Percentiles rank a stretch among this genome's conserved stretches.
Evolutionary conservation across 2,329 filamentous ascomycete genomes (phyloP).

Genomic region (Botrytis elliptica): DNA sequence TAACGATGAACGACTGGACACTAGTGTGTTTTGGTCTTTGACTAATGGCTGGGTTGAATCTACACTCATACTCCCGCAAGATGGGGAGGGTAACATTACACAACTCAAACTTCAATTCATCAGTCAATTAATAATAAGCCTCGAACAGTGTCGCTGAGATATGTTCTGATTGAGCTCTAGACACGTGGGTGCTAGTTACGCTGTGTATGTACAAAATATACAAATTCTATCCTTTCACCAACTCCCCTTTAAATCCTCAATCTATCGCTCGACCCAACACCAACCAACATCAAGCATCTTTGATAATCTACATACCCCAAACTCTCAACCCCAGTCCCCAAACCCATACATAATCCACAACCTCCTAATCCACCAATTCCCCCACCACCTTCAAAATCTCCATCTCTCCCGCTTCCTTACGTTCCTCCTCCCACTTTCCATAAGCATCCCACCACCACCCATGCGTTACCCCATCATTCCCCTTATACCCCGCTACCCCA

Average conservation of each 20-base stretch:
- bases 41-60: not conserved
- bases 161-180: not conserved
- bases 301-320: not conserved
- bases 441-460: conserved; percentile 1
- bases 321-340: not conserved
- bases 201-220: not conserved
- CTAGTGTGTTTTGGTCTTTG: not conserved
- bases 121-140: not conserved
- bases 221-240: not conserved
- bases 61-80: not conserved
- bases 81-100: not conserved
- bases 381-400: not conserved
- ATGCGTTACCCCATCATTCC: not conserved
- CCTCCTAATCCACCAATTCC: not conserved
- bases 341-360: not conserved
- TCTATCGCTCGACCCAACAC: not conserved
- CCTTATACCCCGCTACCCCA: not conserved
- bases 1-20: not conserved
- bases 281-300: not conserved
- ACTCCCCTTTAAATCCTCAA: not conserved
- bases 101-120: not conserved
- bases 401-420: not conserved
- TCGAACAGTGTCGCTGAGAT: not conserved
- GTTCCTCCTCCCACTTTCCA: not conserved
- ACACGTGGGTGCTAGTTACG: not conserved